phyloP scores from a whole-genome alignment of 257 asterid genomes.

The Solanum etuberosum region DNA sequence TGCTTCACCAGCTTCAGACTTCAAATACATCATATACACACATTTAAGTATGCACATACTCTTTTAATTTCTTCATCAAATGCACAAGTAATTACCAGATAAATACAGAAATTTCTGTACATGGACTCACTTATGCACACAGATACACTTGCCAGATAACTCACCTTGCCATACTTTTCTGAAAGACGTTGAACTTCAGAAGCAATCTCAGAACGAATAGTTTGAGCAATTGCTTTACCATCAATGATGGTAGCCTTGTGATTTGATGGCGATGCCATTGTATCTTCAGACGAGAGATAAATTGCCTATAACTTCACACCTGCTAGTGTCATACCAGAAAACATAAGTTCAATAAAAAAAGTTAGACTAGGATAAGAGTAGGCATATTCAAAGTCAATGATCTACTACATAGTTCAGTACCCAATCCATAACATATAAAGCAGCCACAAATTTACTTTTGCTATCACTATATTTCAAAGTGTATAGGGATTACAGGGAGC shows the following conservation, averaged over 20 bases:
- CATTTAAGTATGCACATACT: neutral
- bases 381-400: neutral
- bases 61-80: neutral
- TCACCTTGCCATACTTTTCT: conserved; percentile 56
- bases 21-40: neutral
- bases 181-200: conserved; percentile 48
- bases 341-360: neutral
- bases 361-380: neutral
- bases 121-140: neutral
- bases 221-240: conserved; percentile 69
- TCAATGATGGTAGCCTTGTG: conserved; percentile 60
- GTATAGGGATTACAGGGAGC: neutral
- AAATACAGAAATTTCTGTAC: neutral
- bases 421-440: neutral
- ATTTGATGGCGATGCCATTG: conserved; percentile 47
- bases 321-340: neutral
- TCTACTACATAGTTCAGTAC: neutral
- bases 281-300: neutral
- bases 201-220: conserved; percentile 65
- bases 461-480: neutral
- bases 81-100: neutral
- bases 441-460: neutral
- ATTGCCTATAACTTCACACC: neutral
- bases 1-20: neutral
- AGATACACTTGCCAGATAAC: neutral